Percentiles rank a stretch among this genome's conserved stretches.
Conservation (phyloP, 192 early-diverging fungal genomes). For the Entomortierella parvispora region DNA sequence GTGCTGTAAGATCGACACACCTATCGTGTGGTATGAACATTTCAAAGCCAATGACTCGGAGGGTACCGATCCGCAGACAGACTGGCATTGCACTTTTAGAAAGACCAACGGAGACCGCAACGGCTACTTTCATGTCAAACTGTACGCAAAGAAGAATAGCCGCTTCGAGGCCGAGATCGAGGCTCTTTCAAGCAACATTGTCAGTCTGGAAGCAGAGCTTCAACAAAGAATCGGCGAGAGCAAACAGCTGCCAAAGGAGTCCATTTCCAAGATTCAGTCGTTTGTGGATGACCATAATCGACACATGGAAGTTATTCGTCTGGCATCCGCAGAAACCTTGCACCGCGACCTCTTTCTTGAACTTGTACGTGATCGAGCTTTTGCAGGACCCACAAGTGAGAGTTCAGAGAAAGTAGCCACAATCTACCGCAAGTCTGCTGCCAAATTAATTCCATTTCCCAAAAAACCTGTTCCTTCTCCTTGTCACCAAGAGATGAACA, state of each 20-base stretch:
- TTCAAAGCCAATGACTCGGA: no score
- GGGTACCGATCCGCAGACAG: not conserved
- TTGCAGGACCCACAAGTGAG: constrained; percentile 7
- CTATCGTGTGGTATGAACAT: no score
- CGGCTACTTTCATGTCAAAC: no score
- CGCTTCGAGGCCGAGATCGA: constrained; percentile 6
- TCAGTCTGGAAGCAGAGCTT: not conserved
- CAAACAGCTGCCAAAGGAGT: not conserved
- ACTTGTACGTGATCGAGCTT: constrained; percentile 1
- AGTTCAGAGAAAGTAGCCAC: constrained; percentile 6
- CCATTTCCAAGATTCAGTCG: constrained; percentile 5
- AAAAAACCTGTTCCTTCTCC: constrained; percentile 7
- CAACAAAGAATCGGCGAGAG: not conserved
- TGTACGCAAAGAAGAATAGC: not conserved
- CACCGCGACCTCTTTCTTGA: constrained; percentile 10
- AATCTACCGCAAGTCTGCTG: not conserved
- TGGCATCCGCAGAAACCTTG: constrained; percentile 13
- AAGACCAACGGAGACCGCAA: no score
- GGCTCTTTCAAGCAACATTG: not conserved
- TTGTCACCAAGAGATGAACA: not conserved
- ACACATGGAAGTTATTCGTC: constrained; percentile 9
- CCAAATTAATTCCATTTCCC: not conserved
- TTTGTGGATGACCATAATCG: not conserved
- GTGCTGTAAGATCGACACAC: no score
- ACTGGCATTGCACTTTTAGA: no score